Evolutionary conservation across 441 rosid genomes (phyloP).

Genomic region (Gossypium gossypioides): DNA sequence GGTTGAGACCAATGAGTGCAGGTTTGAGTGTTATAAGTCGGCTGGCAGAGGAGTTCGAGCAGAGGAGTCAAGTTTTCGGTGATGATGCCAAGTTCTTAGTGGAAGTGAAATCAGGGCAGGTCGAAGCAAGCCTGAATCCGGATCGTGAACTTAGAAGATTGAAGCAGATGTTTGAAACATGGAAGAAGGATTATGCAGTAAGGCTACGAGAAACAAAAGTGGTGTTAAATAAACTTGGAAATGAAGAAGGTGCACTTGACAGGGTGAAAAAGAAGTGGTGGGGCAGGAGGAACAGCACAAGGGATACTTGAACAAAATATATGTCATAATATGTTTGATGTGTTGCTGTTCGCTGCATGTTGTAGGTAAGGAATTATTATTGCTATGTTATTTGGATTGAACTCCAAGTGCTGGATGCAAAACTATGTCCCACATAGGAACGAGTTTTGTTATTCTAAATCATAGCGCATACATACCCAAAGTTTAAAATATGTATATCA

Average conservation of each 20-base stretch:
- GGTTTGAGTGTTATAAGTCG: conserved; percentile 81
- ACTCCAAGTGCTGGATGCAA: not conserved
- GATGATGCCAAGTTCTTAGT: conserved; percentile 94
- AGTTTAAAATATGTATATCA: not conserved
- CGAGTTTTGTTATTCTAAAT: not conserved
- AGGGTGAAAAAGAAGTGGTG: conserved; percentile 84
- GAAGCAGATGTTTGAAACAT: conserved; percentile 91
- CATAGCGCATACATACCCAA: not conserved
- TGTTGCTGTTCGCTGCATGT: conserved; percentile 2
- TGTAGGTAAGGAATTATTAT: not conserved
- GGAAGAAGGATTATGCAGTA: conserved; percentile 89
- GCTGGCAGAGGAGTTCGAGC: conserved; percentile 88
- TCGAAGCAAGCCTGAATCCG: conserved; percentile 81
- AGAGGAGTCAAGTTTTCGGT: conserved; percentile 93
- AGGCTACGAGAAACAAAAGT: conserved; percentile 82
- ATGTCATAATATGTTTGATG: not conserved
- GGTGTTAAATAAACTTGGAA: conserved; percentile 76
- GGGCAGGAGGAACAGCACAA: conserved; percentile 90
- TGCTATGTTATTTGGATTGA: not conserved
- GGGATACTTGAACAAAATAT: conserved; percentile 28
- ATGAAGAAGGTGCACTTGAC: conserved; percentile 62
- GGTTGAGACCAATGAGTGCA: conserved; percentile 64
- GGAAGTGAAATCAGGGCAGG: conserved; percentile 96
- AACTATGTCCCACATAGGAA: not conserved
- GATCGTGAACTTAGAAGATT: conserved; percentile 78